phyloP scores from a whole-genome alignment of 2,329 filamentous ascomycete genomes.

The Penicillium sp. region DNA sequence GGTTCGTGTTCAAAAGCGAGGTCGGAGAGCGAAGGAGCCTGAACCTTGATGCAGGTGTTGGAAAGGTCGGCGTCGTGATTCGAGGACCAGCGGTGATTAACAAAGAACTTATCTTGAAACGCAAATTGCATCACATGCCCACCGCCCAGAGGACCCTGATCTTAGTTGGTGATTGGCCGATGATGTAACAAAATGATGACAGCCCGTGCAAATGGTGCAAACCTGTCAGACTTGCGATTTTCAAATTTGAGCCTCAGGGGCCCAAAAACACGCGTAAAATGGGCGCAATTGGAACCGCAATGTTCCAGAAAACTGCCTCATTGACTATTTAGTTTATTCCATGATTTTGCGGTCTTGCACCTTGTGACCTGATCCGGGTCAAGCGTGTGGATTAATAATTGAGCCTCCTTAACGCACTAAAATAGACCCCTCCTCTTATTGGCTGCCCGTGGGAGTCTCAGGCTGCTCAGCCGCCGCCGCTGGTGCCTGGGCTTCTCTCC shows the following conservation, averaged over 20 bases:
- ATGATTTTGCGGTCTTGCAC: background rate
- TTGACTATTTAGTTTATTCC: background rate
- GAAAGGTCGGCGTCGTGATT: background rate
- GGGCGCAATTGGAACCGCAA: background rate
- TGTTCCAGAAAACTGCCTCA: background rate
- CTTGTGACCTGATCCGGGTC: background rate
- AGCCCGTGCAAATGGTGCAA: background rate
- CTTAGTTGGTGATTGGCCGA: background rate
- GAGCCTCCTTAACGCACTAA: constrained; percentile 2
- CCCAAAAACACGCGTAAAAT: background rate
- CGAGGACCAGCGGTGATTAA: background rate
- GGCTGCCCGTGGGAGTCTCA: background rate
- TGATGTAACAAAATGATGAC: background rate
- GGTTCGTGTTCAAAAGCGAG: background rate
- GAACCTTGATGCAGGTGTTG: background rate
- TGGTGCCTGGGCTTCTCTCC: constrained; percentile 7
- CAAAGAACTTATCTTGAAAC: background rate
- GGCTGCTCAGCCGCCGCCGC: constrained; percentile 11
- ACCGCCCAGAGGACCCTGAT: background rate
- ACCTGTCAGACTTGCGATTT: background rate
- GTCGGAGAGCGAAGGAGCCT: background rate
- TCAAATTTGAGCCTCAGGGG: background rate
- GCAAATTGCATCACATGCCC: background rate
- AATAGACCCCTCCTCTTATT: background rate
- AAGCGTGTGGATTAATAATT: background rate